Evolutionary conservation across 176 grass and related monocot genomes (phyloP).

Genomic region (Aegilops longissima): DNA sequence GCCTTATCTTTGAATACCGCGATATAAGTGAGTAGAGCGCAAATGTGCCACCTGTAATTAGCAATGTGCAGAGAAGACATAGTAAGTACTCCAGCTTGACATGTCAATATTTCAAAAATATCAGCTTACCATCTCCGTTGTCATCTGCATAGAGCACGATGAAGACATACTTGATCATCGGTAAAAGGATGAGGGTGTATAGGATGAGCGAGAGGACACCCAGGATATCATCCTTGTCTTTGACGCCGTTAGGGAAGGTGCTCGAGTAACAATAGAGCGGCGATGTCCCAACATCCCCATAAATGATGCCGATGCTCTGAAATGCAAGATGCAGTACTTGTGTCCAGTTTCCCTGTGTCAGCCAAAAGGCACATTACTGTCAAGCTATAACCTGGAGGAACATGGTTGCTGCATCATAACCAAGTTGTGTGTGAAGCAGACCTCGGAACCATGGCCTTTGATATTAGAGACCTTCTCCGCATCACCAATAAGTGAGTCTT

Average conservation of each 20-base stretch:
- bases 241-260: slow-evolving; percentile 11
- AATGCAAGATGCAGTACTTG: slow-evolving; percentile 1
- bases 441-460: slow-evolving; percentile 32
- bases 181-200: slow-evolving; percentile 16
- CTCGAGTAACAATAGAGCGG: slow-evolving; percentile 6
- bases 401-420: background rate
- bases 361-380: slow-evolving; percentile 8
- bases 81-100: background rate
- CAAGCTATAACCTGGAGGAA: background rate
- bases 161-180: slow-evolving; percentile 20
- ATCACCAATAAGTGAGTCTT: slow-evolving; percentile 50
- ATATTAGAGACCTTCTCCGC: slow-evolving; percentile 48
- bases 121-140: slow-evolving; percentile 39
- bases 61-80: background rate
- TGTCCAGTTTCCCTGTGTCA: background rate
- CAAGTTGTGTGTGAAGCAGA: slow-evolving; percentile 9
- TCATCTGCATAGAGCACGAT: slow-evolving; percentile 18
- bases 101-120: background rate
- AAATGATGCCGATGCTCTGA: slow-evolving; percentile 21
- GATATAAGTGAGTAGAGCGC: slow-evolving; percentile 78
- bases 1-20: slow-evolving; percentile 53
- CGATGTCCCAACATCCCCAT: slow-evolving; percentile 14
- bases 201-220: slow-evolving; percentile 14
- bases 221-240: slow-evolving; percentile 10
- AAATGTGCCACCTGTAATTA: slow-evolving; percentile 67